These are phyloP conservation scores for Pharnaceum exiguum DNA, from an alignment of 148 eudicot species.

Conservation along the genomic window DNA sequence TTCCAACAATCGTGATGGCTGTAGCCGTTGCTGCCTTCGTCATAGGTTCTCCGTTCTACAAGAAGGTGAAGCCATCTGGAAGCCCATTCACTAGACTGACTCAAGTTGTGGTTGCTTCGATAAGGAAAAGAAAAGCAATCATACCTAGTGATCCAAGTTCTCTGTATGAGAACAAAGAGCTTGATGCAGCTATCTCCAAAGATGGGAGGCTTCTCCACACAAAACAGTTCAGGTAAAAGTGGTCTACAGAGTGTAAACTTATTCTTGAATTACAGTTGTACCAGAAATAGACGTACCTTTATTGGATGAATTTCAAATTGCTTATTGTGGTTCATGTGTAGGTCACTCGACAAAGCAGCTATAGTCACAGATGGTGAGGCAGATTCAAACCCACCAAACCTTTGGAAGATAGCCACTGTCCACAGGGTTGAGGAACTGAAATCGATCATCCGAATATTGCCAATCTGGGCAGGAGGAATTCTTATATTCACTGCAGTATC, in stretches of 20 bases:
- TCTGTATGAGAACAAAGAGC: slow-evolving; percentile 39
- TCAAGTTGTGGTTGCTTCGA: slow-evolving; percentile 48
- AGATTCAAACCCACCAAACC: slow-evolving; percentile 35
- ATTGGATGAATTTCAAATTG: no score
- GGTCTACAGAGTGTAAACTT: background rate
- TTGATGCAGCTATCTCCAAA: slow-evolving; percentile 39
- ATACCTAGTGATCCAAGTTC: slow-evolving; percentile 20
- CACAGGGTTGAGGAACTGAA: slow-evolving; percentile 68
- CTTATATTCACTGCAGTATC: slow-evolving; percentile 43
- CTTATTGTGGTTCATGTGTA: slow-evolving; percentile 5
- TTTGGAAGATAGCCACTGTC: slow-evolving; percentile 58
- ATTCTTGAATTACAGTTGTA: background rate
- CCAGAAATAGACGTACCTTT: background rate
- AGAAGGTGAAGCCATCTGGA: slow-evolving; percentile 43
- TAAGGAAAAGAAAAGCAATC: slow-evolving; percentile 39
- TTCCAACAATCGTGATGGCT: slow-evolving; percentile 57
- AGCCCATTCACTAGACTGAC: slow-evolving; percentile 49
- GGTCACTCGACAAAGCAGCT: slow-evolving; percentile 70
- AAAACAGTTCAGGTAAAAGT: slow-evolving; percentile 42
- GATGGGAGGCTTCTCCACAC: slow-evolving; percentile 54
- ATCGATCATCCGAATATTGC: slow-evolving; percentile 45
- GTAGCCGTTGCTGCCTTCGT: slow-evolving; percentile 38
- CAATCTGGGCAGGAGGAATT: slow-evolving; percentile 55
- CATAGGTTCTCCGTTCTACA: slow-evolving; percentile 40
- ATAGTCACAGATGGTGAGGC: slow-evolving; percentile 34